Evolutionary conservation across 805 yeast genomes (phyloP).

Genomic region (Sugiyamaella qingdaonensis): DNA sequence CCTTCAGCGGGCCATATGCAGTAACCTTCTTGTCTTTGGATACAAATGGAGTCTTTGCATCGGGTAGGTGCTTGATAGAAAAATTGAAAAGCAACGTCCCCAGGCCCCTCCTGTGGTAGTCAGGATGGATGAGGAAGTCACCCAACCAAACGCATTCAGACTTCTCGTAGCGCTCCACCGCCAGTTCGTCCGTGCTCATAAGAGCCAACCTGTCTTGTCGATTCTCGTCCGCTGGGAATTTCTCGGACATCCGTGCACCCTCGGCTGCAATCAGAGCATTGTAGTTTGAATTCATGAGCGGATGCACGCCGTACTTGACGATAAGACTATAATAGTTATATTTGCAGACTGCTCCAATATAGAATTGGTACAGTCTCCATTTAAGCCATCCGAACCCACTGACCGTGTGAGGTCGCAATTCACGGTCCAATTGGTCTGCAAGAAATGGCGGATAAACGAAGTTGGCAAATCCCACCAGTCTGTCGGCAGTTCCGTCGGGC

Average conservation of each 20-base stretch:
- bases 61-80: neutral
- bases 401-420: neutral
- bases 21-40: neutral
- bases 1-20: slow-evolving; percentile 6
- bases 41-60: slow-evolving; percentile 1
- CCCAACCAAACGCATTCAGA: neutral
- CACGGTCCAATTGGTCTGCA: neutral
- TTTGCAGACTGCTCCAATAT: neutral
- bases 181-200: neutral
- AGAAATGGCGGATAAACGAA: neutral
- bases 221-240: neutral
- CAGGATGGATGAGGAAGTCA: slow-evolving; percentile 3
- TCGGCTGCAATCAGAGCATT: neutral
- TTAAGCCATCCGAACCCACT: slow-evolving; percentile 2
- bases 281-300: neutral
- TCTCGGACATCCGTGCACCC: neutral
- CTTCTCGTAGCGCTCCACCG: neutral
- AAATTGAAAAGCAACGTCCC: neutral
- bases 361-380: neutral
- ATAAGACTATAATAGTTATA: neutral
- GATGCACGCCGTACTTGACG: slow-evolving; percentile 2
- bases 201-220: neutral
- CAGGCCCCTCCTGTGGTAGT: slow-evolving; percentile 2
- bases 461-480: neutral
- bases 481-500: neutral